Evolutionary conservation across 2,329 filamentous ascomycete species (phyloP).

Genomic region (Pestalotiopsis fici): DNA sequence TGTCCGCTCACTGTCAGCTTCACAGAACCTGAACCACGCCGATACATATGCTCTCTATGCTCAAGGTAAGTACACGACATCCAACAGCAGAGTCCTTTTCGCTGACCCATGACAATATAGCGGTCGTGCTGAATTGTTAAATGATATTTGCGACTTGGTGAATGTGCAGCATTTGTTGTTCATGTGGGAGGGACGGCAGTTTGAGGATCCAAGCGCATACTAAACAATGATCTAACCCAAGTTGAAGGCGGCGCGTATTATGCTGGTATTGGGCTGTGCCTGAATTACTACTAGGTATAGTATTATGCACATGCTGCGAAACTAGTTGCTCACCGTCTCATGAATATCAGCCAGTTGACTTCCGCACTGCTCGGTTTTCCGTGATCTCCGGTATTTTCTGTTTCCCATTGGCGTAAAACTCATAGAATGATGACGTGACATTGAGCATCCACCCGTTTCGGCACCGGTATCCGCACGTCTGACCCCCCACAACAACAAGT

Average conservation of each 20-base stretch:
- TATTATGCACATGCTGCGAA: not conserved
- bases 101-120: not conserved
- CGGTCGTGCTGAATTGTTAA: not conserved
- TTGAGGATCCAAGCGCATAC: not conserved
- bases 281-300: not conserved
- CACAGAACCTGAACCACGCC: conserved; percentile 62
- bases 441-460: not conserved
- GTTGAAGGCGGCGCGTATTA: not conserved
- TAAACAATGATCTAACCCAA: not conserved
- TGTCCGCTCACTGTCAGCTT: conserved; percentile 45
- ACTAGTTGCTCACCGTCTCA: not conserved
- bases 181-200: too few relatives aligned
- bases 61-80: conserved; percentile 36
- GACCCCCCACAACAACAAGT: not conserved
- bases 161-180: too few relatives aligned
- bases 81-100: not conserved
- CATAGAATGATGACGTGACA: not conserved
- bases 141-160: not conserved
- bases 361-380: not conserved
- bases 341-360: not conserved
- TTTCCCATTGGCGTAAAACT: not conserved
- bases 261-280: too few relatives aligned
- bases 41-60: conserved; percentile 55
- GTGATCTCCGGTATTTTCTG: not conserved
- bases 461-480: not conserved